A percentile compares a stretch with the other conserved stretches of the same genome.
Evolutionary conservation across 257 asterid genomes (phyloP).

Genomic region (Capsicum pubescens): DNA sequence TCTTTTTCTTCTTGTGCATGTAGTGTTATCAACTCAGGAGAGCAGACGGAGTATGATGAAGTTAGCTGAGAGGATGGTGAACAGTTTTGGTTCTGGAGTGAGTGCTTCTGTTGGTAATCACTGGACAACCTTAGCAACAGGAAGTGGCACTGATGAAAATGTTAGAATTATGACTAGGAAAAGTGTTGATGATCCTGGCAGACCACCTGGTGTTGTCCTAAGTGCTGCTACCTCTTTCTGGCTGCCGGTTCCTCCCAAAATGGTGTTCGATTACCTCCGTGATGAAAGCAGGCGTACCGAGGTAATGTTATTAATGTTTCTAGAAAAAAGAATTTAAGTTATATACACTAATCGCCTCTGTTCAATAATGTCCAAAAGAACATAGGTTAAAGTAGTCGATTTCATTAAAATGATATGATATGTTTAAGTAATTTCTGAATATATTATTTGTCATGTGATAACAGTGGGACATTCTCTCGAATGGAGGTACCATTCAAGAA

Average conservation of each 20-base stretch:
- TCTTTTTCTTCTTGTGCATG: not conserved
- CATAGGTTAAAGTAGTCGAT: no score
- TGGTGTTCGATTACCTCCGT: constrained; percentile 45
- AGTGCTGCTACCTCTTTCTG: constrained; percentile 55
- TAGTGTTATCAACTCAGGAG: constrained; percentile 27
- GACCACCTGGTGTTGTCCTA: constrained; percentile 47
- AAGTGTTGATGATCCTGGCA: constrained; percentile 46
- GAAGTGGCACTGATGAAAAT: constrained; percentile 40
- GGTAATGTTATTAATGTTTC: constrained; percentile 33
- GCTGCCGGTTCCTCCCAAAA: constrained; percentile 53
- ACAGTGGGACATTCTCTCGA: constrained; percentile 55
- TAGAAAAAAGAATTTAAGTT: not conserved
- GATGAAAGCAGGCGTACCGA: constrained; percentile 35
- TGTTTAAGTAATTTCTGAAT: not conserved
- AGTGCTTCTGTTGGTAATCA: constrained; percentile 40
- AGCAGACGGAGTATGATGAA: constrained; percentile 45
- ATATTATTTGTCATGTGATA: not conserved
- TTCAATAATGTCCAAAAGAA: no score
- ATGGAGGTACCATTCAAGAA: constrained; percentile 42
- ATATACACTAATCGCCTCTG: not conserved
- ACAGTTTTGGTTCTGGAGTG: constrained; percentile 42
- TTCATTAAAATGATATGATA: no score
- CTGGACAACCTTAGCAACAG: constrained; percentile 50
- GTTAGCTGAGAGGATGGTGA: constrained; percentile 54
- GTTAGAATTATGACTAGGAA: constrained; percentile 50